Conservation (phyloP, 2,329 filamentous ascomycete genomes). For the Taxawa tesnikishii region DNA sequence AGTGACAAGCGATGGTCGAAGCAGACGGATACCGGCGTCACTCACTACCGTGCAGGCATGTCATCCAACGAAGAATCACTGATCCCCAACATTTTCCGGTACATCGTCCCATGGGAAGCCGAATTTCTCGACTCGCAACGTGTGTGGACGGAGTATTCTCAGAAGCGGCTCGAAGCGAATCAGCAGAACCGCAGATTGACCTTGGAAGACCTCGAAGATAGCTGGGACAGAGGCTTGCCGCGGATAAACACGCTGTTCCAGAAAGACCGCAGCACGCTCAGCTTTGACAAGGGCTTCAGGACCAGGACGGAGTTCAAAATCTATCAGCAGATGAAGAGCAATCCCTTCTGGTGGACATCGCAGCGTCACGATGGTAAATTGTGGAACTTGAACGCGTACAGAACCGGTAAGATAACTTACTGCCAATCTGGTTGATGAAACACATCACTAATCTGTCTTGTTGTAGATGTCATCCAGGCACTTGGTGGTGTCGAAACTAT, state of each 20-base stretch:
- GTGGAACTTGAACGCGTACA: slow-evolving; percentile 92
- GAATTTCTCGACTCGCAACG: slow-evolving; percentile 98
- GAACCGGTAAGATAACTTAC: too few species aligned
- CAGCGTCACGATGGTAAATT: slow-evolving; percentile 94
- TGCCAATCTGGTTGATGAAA: too few species aligned
- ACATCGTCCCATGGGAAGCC: slow-evolving; percentile 98
- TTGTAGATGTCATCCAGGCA: slow-evolving; percentile 94
- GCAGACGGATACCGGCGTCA: slow-evolving; percentile 94
- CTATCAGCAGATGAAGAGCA: slow-evolving; percentile 98
- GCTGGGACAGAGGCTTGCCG: slow-evolving; percentile 93
- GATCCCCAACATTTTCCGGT: slow-evolving; percentile 97
- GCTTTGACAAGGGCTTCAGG: slow-evolving; percentile 97
- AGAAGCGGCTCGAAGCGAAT: slow-evolving; percentile 92
- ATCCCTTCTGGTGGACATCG: slow-evolving; percentile 99
- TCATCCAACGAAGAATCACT: slow-evolving; percentile 94
- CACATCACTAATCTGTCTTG: too few species aligned
- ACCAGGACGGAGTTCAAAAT: slow-evolving; percentile 94
- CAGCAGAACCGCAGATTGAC: slow-evolving; percentile 93
- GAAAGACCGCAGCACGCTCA: slow-evolving; percentile 91
- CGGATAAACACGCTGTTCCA: slow-evolving; percentile 99
- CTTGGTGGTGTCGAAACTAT: slow-evolving; percentile 96
- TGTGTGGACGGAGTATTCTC: slow-evolving; percentile 98
- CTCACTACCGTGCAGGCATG: slow-evolving; percentile 95
- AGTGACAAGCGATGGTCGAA: slow-evolving; percentile 98
- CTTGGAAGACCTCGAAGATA: slow-evolving; percentile 91